These are phyloP conservation scores for Dorcoceras hygrometricum DNA, from an alignment of 257 asterid species.

Conservation along the genomic window DNA sequence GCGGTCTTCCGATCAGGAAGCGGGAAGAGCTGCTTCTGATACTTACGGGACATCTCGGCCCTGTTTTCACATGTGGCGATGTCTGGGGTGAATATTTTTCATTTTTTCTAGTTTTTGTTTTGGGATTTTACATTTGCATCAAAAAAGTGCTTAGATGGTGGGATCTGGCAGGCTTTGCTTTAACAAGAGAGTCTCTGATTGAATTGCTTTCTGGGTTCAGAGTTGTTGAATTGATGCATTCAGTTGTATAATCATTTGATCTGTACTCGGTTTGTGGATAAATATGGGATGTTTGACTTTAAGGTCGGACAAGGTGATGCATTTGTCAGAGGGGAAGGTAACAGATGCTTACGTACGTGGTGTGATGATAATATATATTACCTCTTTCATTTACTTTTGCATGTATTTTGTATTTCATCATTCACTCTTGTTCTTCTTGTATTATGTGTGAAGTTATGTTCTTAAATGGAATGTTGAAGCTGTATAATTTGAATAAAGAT, in stretches of 20 bases:
- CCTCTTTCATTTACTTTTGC: not conserved
- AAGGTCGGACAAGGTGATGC: not conserved
- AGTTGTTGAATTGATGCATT: not conserved
- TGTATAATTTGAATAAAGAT: not conserved
- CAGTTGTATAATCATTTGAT: not conserved
- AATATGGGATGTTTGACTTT: not conserved
- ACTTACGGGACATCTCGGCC: constrained; percentile 56
- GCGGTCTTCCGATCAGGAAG: constrained; percentile 36
- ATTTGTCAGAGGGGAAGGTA: not conserved
- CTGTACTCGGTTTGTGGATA: not conserved
- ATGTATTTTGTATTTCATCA: not conserved
- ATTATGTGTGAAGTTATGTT: not conserved
- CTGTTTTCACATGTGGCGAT: constrained; percentile 51
- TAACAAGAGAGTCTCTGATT: not conserved
- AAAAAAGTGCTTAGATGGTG: not conserved
- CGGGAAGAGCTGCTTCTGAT: constrained; percentile 56
- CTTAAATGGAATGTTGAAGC: not conserved
- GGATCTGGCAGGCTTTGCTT: not conserved
- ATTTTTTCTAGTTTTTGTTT: not conserved
- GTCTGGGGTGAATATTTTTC: constrained; percentile 60
- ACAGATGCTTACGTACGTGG: not conserved
- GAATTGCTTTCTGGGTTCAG: constrained; percentile 3
- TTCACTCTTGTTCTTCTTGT: not conserved
- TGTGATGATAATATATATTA: not conserved
- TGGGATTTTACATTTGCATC: not conserved